A percentile compares a stretch with the other conserved stretches of the same genome.
Conservation (phyloP, 2,329 filamentous ascomycete species). For the Aquanectria penicillioides region DNA sequence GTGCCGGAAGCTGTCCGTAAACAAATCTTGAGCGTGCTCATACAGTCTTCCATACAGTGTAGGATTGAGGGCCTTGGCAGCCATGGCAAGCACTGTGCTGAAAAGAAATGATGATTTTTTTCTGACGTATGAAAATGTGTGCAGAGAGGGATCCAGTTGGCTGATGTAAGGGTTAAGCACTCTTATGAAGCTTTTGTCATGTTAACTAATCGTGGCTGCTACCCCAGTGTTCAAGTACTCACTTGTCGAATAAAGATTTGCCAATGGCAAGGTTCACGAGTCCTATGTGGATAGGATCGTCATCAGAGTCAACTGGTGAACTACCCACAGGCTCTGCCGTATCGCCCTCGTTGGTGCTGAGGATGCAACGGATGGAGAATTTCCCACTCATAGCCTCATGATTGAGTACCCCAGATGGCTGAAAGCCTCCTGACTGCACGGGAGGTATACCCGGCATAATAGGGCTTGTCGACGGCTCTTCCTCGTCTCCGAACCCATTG, state of each 20-base stretch:
- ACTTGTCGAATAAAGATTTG: constrained; percentile 19
- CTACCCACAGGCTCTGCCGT: not conserved
- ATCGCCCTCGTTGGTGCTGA: constrained; percentile 31
- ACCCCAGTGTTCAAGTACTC: too few relatives aligned
- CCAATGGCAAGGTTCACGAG: constrained; percentile 17
- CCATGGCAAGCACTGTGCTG: constrained; percentile 45
- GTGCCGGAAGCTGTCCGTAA: constrained; percentile 42
- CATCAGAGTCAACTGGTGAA: not conserved
- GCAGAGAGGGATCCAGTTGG: constrained; percentile 50
- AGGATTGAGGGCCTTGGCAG: constrained; percentile 50
- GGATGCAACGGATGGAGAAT: constrained; percentile 47
- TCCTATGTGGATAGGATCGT: constrained; percentile 17
- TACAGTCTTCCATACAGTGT: constrained; percentile 38
- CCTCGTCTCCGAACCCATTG: too few relatives aligned
- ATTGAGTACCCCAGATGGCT: constrained; percentile 47
- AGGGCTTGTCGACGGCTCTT: too few relatives aligned
- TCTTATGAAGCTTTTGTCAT: constrained; percentile 44
- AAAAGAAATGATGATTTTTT: constrained; percentile 50
- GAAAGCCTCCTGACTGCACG: constrained; percentile 30
- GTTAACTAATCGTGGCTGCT: too few relatives aligned
- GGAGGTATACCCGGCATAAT: constrained; percentile 7
- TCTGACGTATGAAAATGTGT: constrained; percentile 50
- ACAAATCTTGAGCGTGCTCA: constrained; percentile 39
- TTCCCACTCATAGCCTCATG: constrained; percentile 46
- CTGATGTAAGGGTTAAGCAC: constrained; percentile 53